A percentile compares a stretch with the other conserved stretches of the same genome.
Conservation (phyloP, 805 yeast species). For the Ogataea allantospora region DNA sequence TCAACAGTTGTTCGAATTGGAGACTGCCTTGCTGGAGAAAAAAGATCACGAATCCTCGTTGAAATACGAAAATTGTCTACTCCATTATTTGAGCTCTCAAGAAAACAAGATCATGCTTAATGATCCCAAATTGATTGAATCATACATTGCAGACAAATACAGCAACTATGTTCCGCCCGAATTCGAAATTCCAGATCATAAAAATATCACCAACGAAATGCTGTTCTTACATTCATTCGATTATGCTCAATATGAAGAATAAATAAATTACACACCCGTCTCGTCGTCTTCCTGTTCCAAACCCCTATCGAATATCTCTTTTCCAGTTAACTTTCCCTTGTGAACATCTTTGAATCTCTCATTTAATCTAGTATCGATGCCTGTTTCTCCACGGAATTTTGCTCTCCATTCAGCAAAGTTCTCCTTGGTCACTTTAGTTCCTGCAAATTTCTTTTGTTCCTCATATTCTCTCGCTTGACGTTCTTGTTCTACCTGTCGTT, state of each 20-base stretch:
- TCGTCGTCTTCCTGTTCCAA: constrained; percentile 68
- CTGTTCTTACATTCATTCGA: constrained; percentile 19
- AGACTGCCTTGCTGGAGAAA: constrained; percentile 24
- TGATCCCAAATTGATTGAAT: constrained; percentile 14
- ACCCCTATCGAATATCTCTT: constrained; percentile 87
- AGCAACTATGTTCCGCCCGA: neutral
- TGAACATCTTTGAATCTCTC: constrained; percentile 57
- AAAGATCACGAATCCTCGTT: constrained; percentile 26
- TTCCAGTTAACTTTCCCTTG: constrained; percentile 79
- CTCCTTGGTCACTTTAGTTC: constrained; percentile 84
- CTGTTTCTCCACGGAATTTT: constrained; percentile 68
- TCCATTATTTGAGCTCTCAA: constrained; percentile 24
- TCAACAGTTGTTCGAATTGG: constrained; percentile 22
- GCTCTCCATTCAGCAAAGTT: constrained; percentile 72
- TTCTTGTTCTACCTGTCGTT: constrained; percentile 56
- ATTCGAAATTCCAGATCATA: constrained; percentile 16
- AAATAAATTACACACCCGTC: constrained; percentile 21
- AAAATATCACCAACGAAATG: constrained; percentile 27
- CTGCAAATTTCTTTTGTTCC: constrained; percentile 87
- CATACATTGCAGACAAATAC: constrained; percentile 14
- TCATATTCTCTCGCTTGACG: constrained; percentile 66
- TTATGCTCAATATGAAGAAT: constrained; percentile 9
- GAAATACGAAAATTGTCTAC: constrained; percentile 26
- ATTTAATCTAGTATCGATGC: constrained; percentile 57
- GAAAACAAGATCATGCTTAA: constrained; percentile 18